These are phyloP conservation scores for Thelonectria olida DNA, from an alignment of 2,329 filamentous ascomycete genomes.

Conservation along the genomic window DNA sequence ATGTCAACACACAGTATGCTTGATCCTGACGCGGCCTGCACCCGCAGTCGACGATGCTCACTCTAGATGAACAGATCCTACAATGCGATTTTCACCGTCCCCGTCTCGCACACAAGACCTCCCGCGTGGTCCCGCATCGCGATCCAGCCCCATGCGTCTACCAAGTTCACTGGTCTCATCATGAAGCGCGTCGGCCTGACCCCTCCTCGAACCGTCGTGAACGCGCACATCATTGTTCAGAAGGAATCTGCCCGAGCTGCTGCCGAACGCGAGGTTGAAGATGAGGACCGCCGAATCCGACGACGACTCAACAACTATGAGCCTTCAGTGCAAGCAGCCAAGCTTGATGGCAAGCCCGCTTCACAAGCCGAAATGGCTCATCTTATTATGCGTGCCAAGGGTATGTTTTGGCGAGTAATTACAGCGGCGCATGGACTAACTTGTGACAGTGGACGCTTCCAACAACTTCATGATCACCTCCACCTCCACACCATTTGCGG, in stretches of 20 bases:
- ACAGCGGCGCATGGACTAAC: slow-evolving; percentile 25
- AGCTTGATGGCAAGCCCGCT: slow-evolving; percentile 15
- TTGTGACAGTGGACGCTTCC: slow-evolving; percentile 36
- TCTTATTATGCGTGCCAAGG: slow-evolving; percentile 41
- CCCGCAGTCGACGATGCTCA: slow-evolving; percentile 22
- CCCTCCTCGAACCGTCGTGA: slow-evolving; percentile 2
- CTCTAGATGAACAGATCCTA: slow-evolving; percentile 32
- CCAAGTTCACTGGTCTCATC: slow-evolving; percentile 36
- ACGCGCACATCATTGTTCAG: not conserved
- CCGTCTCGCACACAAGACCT: slow-evolving; percentile 29
- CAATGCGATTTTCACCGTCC: slow-evolving; percentile 29
- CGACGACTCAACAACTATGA: slow-evolving; percentile 13
- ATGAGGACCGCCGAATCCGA: slow-evolving; percentile 23
- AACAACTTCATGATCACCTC: slow-evolving; percentile 35
- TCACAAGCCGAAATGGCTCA: slow-evolving; percentile 21
- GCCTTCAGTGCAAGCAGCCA: not conserved
- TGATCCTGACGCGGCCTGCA: slow-evolving; percentile 1
- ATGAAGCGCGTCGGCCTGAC: slow-evolving; percentile 45
- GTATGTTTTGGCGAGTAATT: slow-evolving; percentile 30
- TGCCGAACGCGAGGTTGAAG: slow-evolving; percentile 10
- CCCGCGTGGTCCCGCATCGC: slow-evolving; percentile 46
- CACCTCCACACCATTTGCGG: slow-evolving; percentile 18
- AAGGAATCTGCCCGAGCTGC: not conserved
- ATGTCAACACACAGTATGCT: slow-evolving; percentile 30
- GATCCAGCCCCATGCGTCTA: slow-evolving; percentile 37